Conservation (phyloP, 176 grass and related monocot genomes). For the Oryza brachyantha region DNA sequence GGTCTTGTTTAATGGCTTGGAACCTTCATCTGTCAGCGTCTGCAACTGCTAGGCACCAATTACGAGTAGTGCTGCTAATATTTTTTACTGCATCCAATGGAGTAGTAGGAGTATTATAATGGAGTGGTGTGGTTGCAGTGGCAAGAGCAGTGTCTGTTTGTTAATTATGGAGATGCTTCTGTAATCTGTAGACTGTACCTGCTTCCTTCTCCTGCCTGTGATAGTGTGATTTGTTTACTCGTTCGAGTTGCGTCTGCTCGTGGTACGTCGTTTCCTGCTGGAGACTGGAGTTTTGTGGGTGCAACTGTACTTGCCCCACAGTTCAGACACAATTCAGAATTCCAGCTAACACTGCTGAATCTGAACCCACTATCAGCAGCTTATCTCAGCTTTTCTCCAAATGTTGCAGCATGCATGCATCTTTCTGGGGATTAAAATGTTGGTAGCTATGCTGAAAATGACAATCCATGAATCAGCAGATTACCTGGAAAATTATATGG, state of each 20-base stretch:
- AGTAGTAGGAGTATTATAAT: background rate
- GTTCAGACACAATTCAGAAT: constrained; percentile 10
- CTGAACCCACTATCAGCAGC: background rate
- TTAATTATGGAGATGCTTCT: constrained; percentile 34
- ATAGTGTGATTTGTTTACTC: constrained; percentile 29
- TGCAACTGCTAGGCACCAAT: constrained; percentile 5
- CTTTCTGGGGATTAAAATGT: background rate
- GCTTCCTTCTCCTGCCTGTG: background rate
- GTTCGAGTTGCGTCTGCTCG: background rate
- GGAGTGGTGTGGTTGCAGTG: background rate
- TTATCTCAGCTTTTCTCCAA: background rate
- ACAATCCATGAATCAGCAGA: background rate
- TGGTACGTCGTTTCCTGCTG: constrained; percentile 4
- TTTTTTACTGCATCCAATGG: constrained; percentile 31
- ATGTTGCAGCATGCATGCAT: background rate
- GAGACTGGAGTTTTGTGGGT: constrained; percentile 27
- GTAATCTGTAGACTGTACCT: background rate
- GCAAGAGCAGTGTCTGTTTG: background rate
- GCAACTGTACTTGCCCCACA: background rate
- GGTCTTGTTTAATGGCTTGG: constrained; percentile 38
- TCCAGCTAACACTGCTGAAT: background rate
- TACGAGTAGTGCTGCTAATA: constrained; percentile 6
- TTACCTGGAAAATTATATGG: background rate
- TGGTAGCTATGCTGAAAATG: background rate
- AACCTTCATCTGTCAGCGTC: constrained; percentile 49